These are phyloP conservation scores for Camelina neglecta DNA, from an alignment of 345 rosid genomes.

Conservation along the genomic window DNA sequence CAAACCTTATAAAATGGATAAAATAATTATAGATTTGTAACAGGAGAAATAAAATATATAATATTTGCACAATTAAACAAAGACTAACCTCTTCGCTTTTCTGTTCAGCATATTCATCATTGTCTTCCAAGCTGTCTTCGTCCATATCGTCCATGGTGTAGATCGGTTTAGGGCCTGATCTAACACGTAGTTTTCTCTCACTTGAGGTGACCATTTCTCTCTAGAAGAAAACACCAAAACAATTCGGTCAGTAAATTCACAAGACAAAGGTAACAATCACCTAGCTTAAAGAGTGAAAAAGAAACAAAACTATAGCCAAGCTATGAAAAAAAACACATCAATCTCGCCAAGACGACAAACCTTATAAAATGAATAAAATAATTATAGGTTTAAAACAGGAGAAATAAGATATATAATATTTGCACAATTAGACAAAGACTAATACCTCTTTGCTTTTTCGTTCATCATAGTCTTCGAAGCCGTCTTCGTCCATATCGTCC, in stretches of 20 bases:
- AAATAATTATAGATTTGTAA: conserved; percentile 24
- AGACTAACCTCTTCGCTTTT: conserved; percentile 58
- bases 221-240: conserved; percentile 39
- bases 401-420: background rate
- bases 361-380: conserved; percentile 50
- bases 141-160: conserved; percentile 68
- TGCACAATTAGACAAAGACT: conserved; percentile 41
- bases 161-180: conserved; percentile 69
- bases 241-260: background rate
- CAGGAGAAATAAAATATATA: background rate
- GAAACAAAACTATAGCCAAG: too few relatives aligned
- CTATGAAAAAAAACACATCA: conserved; percentile 38
- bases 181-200: conserved; percentile 64
- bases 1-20: conserved; percentile 58
- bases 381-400: conserved; percentile 3
- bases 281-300: background rate
- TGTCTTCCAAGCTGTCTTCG: conserved; percentile 53
- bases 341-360: conserved; percentile 70
- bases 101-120: conserved; percentile 54
- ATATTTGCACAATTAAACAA: conserved; percentile 29
- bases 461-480: conserved; percentile 45
- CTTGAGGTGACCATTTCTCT: conserved; percentile 80
- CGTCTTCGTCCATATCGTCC: conserved; percentile 56
- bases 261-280: background rate
- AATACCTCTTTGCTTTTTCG: conserved; percentile 57